Evolutionary conservation across 2,329 filamentous ascomycete species (phyloP), one percentile per base, ranked within the genome.

Genomic region (Ascochyta viciae-villosae): DNA sequence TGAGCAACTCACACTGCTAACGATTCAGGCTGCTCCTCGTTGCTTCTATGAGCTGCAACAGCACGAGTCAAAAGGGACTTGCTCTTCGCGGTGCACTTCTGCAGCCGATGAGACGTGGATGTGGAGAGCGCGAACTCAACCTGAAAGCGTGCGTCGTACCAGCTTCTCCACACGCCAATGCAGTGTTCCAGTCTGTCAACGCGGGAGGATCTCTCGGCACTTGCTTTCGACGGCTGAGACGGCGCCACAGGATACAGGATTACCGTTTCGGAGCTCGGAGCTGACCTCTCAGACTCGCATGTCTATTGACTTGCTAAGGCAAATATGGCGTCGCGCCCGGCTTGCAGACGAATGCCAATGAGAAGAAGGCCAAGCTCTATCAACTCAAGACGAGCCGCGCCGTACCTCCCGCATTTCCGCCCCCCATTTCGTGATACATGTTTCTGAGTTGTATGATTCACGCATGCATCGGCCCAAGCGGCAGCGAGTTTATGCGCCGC

Each of bases 361-460:
- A 23, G 15, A 39, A 38, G 42, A 29, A 50, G 37, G 6, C 31
- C 24, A 33, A 37, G 42, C 24, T 47, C 37, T 42, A 43, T 42
- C 46, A 46, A 26, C 19, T 42, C 9, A 43, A 56, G 53, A 64
- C 66, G 67, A 60, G 58, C 61, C 58, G 57, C 66, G 61, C 69
- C 65, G 65, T 65, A 63, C 59, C 51, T 65, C 50, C 60, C 56
- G 60, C 51, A 50, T 38, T 58, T 58, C 37, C 58, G 53, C 45
- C 54, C 49, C 19, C 58, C 47, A 57, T 46, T 41, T 43, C 26
- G 44, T 62, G 66, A 60, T 59, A 64, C 63, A 58, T 52, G 63
- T 66, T 69, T 70, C 64, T 60, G 58, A 65, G 62, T 50, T 68
- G 71, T 72, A 54, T 71, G 68, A 69, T 64, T 67, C 59, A 51